Base-by-base conservation (phyloP, 768 basidiomycete species). In the Tephrocybe sp. region DNA sequence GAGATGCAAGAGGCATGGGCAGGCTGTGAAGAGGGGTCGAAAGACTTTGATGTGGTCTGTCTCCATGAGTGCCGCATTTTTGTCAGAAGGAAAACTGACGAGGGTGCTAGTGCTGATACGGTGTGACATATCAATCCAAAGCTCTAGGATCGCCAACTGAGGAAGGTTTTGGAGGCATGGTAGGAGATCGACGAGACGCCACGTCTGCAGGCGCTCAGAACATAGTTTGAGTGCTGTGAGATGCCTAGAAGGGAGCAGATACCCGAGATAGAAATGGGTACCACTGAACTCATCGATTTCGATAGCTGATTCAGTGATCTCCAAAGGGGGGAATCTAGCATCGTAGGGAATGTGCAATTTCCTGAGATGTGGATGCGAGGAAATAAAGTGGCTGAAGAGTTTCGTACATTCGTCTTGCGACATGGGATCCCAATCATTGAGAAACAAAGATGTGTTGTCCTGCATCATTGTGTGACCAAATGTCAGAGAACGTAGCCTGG, bases 121-220 rank as follows among this genome's bases (percentile, higher is more conserved):
- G 21, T 49, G 39, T 21, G 59, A 59, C 53, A 61, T 42, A 40
- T 61, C 59, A 21, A 61, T 55, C 57, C 57, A 59, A 21, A 61
- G 34, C 30, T 49, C 53, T 12, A 61, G 46, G 8, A 42, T 52
- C 13, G 48, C 43, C n/a, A 61, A 49, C 22, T 27, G 45, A 6
- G 8, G 45, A n/a, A 58, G 55, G n/a, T 29, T 24, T 9, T 39
- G 42, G 22, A 61, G 55, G 16, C 51, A 47, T 6, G 53, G 55
- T 12, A 58, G 30, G 21, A 61, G 45, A 42, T 50, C 58, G 16
- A 53, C 44, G 12, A 58, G 48, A 31, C 56, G 53, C 57, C 55
- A 56, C 16, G 55, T 45, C 5, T 53, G 47, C 27, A 59, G 57
- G n/a, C 51, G 47, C 41, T 59, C 57, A 42, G 57, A 49, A 44